Base-by-base conservation (phyloP, 78 protist genomes). In the Polysphondylium violaceum region DNA sequence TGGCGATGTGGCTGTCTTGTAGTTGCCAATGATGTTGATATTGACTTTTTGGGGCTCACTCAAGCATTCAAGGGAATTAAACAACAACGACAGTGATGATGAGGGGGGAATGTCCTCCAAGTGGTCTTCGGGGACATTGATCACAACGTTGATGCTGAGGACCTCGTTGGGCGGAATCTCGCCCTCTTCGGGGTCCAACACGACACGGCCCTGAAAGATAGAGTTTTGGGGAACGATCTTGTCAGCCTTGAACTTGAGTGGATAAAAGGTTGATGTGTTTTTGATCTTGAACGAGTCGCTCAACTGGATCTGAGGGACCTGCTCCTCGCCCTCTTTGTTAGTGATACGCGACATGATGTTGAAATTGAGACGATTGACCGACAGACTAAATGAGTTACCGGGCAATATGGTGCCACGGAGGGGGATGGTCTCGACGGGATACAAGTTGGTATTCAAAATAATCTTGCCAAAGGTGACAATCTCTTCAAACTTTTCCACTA, bases 151-250 rank as follows among this genome's bases (percentile, higher is more conserved):
- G 31, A 83, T 19, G n/a, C 51, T 25, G 8, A 33, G 7, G 7
- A 63, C 4, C 33, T 83, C 91, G 44, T 83, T 83, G 25, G 91
- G 79, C 19, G 77, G 81, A 8, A 83, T 59, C 38, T 83, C 91
- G 9, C 74, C 91, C 23, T 69, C 78, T 31, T 35, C 60, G 27
- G 91, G 91, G 0, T 35, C 16, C 9, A 83, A 36, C 9, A 6
- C 33, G 0, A 83, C 38, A 73, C 60, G 29, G 16, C 23, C 44
- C 3, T 29, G 27, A 60, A 5, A 3, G 5, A 8, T 2, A 16
- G 5, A 3, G 12, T 8, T 9, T 72, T 72, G 61, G 19, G 53
- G n/a, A 19, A 72, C 23, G 19, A 59, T 36, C 3, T 67, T 38
- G 56, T 83, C 91, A 11, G 58, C 79, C 25, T 38, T 25, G 16